phyloP scores from a whole-genome alignment of 164 flowering plant species.

The Aristolochia californica region DNA sequence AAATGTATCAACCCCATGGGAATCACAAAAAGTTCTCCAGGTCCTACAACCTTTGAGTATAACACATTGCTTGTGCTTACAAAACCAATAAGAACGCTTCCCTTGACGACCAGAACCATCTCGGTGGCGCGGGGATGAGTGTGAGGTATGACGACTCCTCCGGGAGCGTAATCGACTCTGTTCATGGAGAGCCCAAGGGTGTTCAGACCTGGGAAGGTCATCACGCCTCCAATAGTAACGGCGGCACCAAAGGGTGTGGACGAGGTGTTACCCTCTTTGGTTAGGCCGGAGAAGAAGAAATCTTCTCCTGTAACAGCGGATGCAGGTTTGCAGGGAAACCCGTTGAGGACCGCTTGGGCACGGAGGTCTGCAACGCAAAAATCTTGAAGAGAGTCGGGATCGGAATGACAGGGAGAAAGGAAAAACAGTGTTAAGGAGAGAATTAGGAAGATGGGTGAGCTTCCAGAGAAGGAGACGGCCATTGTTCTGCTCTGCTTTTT shows the following conservation, averaged over 20 bases:
- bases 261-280: constrained; percentile 31
- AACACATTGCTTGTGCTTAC: constrained; percentile 37
- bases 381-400: constrained; percentile 54
- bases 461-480: background rate
- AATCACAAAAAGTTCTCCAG: constrained; percentile 55
- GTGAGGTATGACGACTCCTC: constrained; percentile 55
- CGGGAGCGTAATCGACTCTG: constrained; percentile 41
- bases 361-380: constrained; percentile 46
- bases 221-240: constrained; percentile 38
- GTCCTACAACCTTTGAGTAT: constrained; percentile 35
- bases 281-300: constrained; percentile 50
- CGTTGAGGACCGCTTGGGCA: constrained; percentile 21
- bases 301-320: constrained; percentile 41
- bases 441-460: background rate
- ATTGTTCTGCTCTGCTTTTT: background rate
- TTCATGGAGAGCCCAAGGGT: constrained; percentile 63
- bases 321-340: constrained; percentile 57
- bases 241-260: constrained; percentile 20
- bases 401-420: constrained; percentile 21
- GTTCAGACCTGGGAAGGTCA: constrained; percentile 51
- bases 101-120: constrained; percentile 33
- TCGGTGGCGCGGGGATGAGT: constrained; percentile 60
- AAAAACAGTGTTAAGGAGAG: constrained; percentile 10
- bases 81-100: constrained; percentile 49
- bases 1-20: constrained; percentile 65